Percentiles rank a stretch among this genome's conserved stretches.
Conservation (phyloP, 768 basidiomycete genomes). For the Boletus reticuloceps region DNA sequence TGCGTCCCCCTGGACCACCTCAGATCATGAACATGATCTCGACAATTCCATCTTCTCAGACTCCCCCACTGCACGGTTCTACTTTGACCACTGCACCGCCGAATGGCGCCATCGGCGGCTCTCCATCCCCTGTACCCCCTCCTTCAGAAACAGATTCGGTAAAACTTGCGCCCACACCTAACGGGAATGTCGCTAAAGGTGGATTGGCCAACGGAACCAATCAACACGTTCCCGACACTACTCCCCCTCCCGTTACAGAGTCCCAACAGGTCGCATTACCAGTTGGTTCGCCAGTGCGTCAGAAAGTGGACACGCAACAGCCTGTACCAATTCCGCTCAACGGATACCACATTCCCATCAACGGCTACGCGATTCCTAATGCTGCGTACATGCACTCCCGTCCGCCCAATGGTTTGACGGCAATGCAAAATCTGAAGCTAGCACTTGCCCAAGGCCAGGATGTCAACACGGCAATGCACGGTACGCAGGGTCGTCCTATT, state of each 20-base stretch:
- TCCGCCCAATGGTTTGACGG: constrained; percentile 42
- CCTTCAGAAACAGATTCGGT: constrained; percentile 45
- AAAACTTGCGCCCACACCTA: constrained; percentile 18
- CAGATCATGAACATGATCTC: constrained; percentile 37
- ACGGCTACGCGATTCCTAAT: constrained; percentile 36
- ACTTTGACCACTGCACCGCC: constrained; percentile 18
- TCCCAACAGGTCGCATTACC: constrained; percentile 23
- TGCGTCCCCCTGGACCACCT: constrained; percentile 32
- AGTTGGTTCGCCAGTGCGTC: constrained; percentile 40
- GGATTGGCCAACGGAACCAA: constrained; percentile 26
- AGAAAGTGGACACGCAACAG: constrained; percentile 49
- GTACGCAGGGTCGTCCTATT: constrained; percentile 37
- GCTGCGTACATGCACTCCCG: constrained; percentile 34
- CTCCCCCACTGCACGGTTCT: constrained; percentile 35
- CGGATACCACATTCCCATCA: constrained; percentile 49
- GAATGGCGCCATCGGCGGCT: constrained; percentile 35
- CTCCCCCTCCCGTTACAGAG: constrained; percentile 13
- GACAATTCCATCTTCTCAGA: constrained; percentile 26
- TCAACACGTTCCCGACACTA: constrained; percentile 23
- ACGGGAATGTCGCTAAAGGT: constrained; percentile 26
- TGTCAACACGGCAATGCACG: constrained; percentile 34
- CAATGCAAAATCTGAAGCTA: constrained; percentile 55
- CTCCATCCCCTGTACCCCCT: constrained; percentile 32
- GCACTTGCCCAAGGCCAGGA: constrained; percentile 49
- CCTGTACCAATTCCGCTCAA: constrained; percentile 39